Evolutionary conservation across 1,139 yeast species (phyloP).

Genomic region (Suzukiozyma palmioleophila): DNA sequence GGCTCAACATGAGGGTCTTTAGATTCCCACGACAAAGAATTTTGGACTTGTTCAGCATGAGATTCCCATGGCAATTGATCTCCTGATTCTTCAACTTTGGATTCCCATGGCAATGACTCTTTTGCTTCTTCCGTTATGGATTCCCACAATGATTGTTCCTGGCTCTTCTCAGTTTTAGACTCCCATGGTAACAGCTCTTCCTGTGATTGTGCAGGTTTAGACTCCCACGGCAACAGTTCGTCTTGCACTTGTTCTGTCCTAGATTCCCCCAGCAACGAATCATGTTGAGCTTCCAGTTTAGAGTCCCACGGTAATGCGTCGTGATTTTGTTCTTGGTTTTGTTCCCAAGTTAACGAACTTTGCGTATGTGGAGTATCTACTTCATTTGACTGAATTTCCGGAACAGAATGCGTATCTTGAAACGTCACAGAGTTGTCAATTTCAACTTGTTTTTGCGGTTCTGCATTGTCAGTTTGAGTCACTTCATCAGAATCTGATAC

Average conservation of each 20-base stretch:
- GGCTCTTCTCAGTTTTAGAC: not conserved
- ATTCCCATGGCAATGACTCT: constrained; percentile 5
- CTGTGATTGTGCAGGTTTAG: not conserved
- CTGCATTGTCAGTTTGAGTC: too few relatives aligned
- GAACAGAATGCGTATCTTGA: too few relatives aligned
- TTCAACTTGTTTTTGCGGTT: too few relatives aligned
- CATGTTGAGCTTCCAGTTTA: not conserved
- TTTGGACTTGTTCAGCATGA: not conserved
- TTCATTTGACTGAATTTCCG: too few relatives aligned
- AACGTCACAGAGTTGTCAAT: too few relatives aligned
- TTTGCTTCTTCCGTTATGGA: not conserved
- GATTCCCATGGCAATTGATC: constrained; percentile 7
- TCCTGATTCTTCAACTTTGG: not conserved
- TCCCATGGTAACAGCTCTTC: constrained; percentile 6
- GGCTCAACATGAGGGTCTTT: not conserved
- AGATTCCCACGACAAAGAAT: constrained; percentile 7
- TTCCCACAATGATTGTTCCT: constrained; percentile 5
- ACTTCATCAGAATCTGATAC: too few relatives aligned
- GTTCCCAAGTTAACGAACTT: too few relatives aligned
- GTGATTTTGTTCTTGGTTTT: not conserved
- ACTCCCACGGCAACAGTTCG: constrained; percentile 4
- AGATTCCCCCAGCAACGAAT: not conserved
- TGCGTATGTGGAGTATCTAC: too few relatives aligned
- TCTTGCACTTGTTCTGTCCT: not conserved
- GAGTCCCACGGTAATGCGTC: not conserved